Evolutionary conservation across 2,329 filamentous ascomycete species (phyloP), one percentile per base, ranked within the genome.

Genomic region (Aureobasidium leucospermi): DNA sequence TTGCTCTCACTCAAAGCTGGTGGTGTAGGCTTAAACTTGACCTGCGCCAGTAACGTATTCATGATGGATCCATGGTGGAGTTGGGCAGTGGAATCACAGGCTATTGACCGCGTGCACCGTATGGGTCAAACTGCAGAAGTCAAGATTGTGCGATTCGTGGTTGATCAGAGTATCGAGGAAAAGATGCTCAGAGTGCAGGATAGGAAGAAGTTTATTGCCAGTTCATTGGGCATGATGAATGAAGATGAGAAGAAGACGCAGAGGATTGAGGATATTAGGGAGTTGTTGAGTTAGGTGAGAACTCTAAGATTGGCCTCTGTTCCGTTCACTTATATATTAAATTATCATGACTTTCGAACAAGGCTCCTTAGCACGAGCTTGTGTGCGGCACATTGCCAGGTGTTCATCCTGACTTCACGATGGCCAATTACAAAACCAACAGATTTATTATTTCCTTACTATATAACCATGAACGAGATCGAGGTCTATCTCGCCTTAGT

Each of bases 51-150:
- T 64, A 80, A 89, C 58, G 95, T 99, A 5, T 99, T 88, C 76
- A 95, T 99, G 89, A 97, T 99, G 94, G 94, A 99, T 73, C 94
- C 94, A 0, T 99, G 94, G 94, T 99, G 94, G 94, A 95, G 89
- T 70, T 99, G 93, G 73, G 92, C 94, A 0, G 87, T 97, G 11
- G 94, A 99, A 74, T 90, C 92, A 5, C 94, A 99, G 74, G 94
- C 94, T 8, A 97, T 99, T 68, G 94, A 99, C 76, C 89, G 94
- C 1, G 91, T 99, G 36, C 94, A 99, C 76, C 85, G 94, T 8
- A 96, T 99, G 89, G 94, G 94, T 0, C 94, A 99, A 73, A 85
- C 88, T 52, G 82, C 85, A 15, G 89, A 93, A 67, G 94, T 99
- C 1, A 84, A 85, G 59, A 92, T 99, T 0, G 87, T 87, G 66